Conservation (phyloP, 2,329 filamentous ascomycete genomes). For the Cladophialophora exuberans region DNA sequence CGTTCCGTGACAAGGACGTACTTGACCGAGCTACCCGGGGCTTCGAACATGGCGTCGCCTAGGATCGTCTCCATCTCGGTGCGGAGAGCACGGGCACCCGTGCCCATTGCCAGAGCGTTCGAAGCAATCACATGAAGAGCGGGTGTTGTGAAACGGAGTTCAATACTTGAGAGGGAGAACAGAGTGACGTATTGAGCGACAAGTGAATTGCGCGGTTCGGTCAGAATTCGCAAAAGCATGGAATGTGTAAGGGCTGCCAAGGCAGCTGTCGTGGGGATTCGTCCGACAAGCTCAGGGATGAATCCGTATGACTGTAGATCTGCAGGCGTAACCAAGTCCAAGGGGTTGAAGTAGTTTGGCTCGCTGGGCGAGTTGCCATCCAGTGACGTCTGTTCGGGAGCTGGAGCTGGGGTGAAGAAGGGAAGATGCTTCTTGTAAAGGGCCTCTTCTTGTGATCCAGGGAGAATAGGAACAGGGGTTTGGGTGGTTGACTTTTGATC, state of each 20-base stretch:
- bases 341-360: slow-evolving; percentile 57
- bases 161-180: slow-evolving; percentile 76
- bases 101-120: slow-evolving; percentile 68
- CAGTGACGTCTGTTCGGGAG: slow-evolving; percentile 35
- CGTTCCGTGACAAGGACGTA: slow-evolving; percentile 75
- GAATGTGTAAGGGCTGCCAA: slow-evolving; percentile 72
- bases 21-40: slow-evolving; percentile 66
- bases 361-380: slow-evolving; percentile 35
- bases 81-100: slow-evolving; percentile 77
- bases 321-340: slow-evolving; percentile 74
- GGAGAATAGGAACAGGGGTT: slow-evolving; percentile 53
- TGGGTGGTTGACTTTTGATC: slow-evolving; percentile 35
- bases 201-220: slow-evolving; percentile 86
- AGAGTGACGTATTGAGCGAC: slow-evolving; percentile 86
- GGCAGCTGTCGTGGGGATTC: slow-evolving; percentile 86
- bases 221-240: slow-evolving; percentile 81
- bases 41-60: slow-evolving; percentile 80
- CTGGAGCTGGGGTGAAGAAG: slow-evolving; percentile 57
- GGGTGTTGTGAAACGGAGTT: slow-evolving; percentile 79
- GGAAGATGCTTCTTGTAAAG: slow-evolving; percentile 63
- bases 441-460: slow-evolving; percentile 68
- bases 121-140: slow-evolving; percentile 81
- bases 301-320: slow-evolving; percentile 86
- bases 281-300: slow-evolving; percentile 94
- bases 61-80: slow-evolving; percentile 80